Base-by-base conservation (phyloP, 2,329 filamentous ascomycete species). In the Xylariaceae sp. region DNA sequence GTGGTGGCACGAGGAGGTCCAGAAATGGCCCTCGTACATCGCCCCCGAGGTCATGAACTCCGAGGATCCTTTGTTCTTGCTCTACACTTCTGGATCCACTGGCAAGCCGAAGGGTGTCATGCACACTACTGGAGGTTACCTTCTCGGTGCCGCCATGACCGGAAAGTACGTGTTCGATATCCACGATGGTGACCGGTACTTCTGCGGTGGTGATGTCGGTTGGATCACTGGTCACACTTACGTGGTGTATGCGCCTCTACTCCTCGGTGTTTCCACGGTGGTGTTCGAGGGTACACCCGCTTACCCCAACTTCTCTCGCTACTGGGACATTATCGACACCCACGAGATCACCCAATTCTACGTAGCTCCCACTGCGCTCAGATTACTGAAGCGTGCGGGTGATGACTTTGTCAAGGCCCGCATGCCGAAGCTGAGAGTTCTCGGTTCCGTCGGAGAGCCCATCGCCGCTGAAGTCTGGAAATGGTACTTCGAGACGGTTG, bases 181-280 rank as follows among this genome's bases (percentile, higher is more conserved):
- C 64, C 94, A 99, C 74, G 88, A 92, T 64, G 86, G 89, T 56
- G 94, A 99, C 75, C 86, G 85, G 64, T 97, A 94, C 83, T 97
- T 97, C 83, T 99, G 94, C 69, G 94, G 92, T 75, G 94, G 94
- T 74, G 94, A 99, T 71, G 93, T 99, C 49, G 94, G 94, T 65
- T 99, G 94, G 94, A 97, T 99, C 73, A 99, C 94, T 35, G 94
- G 94, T 15, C 94, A 99, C 78, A 96, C 94, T 23, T 99, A 99
- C 70, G 93, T 97, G 58, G 93, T 99, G 45, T 99, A 99, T 73
- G 92, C 94, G 9, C 94, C 94, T 65, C 82, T 99, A 56, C 82
- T 99, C 51, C 86, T 97, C 52, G 94, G 94, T 79, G 89, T 96
- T 63, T 86, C 93, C 8, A 97, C 93, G 0, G 91, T 99, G 15